Conservation (phyloP, 306 rosid genomes). For the Vicia villosa region DNA sequence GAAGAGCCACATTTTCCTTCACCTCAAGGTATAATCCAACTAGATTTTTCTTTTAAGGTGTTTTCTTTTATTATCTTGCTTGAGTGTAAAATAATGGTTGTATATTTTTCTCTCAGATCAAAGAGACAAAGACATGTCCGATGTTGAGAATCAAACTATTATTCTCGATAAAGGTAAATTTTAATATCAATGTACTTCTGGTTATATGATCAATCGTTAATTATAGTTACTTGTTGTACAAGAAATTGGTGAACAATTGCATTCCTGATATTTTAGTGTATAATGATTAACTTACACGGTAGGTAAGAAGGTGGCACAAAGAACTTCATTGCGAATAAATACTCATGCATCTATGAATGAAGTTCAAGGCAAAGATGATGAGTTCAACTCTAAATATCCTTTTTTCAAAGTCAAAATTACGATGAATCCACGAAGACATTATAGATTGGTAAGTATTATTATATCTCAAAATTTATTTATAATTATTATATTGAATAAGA, state of each 20-base stretch:
- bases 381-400: conserved; percentile 15
- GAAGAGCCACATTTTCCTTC: not conserved
- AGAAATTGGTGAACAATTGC: too few relatives aligned
- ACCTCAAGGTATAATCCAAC: not conserved
- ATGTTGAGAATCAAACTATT: not conserved
- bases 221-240: not conserved
- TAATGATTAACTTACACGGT: too few relatives aligned
- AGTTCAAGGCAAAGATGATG: not conserved
- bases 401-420: not conserved
- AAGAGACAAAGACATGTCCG: not conserved
- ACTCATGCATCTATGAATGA: not conserved
- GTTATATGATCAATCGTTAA: too few relatives aligned
- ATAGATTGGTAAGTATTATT: conserved; percentile 15
- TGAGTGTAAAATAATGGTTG: not conserved
- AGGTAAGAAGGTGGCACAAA: not conserved
- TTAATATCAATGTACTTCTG: not conserved
- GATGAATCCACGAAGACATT: not conserved
- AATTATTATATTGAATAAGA: too few relatives aligned
- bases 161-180: not conserved
- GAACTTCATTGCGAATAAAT: not conserved
- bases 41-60: not conserved
- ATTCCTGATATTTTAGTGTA: too few relatives aligned
- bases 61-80: not conserved
- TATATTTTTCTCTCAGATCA: not conserved
- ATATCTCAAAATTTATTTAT: too few relatives aligned